Percentiles rank a stretch among this genome's conserved stretches.
Evolutionary conservation across 768 basidiomycete species (phyloP).

Genomic region (Mycena indigotica): DNA sequence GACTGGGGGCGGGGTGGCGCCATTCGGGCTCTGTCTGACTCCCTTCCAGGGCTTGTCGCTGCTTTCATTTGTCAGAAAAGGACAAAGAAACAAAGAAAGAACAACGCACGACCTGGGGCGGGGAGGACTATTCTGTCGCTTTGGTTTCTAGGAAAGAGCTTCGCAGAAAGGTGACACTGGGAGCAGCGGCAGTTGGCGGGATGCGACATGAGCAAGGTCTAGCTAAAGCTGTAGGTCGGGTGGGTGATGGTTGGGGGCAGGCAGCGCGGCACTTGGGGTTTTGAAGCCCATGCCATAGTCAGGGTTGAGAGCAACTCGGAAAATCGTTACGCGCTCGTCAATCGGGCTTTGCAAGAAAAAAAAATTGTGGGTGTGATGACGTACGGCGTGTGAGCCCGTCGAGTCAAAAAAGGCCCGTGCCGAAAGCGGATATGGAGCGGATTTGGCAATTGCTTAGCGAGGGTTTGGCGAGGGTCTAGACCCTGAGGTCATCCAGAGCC

Average conservation of each 20-base stretch:
- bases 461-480: no score
- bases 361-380: background rate
- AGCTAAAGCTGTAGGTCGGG: background rate
- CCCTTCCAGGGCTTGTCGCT: conserved; percentile 4
- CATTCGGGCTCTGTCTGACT: conserved; percentile 11
- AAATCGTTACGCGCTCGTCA: no score
- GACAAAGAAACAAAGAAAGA: background rate
- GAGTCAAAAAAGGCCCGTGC: no score
- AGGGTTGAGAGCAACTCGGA: background rate
- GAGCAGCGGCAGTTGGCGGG: conserved; percentile 18
- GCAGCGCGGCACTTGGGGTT: background rate
- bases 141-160: conserved; percentile 17
- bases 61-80: background rate
- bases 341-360: no score
- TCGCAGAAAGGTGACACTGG: conserved; percentile 19
- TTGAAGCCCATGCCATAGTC: background rate
- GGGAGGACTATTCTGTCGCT: conserved; percentile 23
- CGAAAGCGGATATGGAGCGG: no score
- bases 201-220: conserved; percentile 1
- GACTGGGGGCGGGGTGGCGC: conserved; percentile 21
- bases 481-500: no score
- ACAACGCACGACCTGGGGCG: conserved; percentile 13
- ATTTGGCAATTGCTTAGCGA: no score
- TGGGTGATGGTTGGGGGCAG: background rate
- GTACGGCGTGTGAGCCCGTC: no score